Evolutionary conservation across 2,329 filamentous ascomycete genomes (phyloP).

Genomic region (Colletotrichum sp.): DNA sequence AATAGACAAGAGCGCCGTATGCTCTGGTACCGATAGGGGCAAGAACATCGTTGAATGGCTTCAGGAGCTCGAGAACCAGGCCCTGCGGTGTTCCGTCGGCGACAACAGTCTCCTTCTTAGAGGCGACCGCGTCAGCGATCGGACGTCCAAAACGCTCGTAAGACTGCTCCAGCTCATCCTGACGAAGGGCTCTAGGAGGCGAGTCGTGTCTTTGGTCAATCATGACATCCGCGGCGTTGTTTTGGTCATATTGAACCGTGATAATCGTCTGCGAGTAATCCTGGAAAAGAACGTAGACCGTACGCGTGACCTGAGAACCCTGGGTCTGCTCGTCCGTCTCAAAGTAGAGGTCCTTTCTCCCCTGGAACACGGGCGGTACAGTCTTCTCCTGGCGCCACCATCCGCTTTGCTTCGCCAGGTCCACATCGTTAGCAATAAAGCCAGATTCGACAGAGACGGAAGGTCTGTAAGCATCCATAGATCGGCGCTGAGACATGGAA

Average conservation of each 20-base stretch:
- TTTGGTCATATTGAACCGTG: slow-evolving; percentile 78
- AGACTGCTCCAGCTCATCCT: slow-evolving; percentile 90
- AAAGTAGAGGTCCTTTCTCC: slow-evolving; percentile 80
- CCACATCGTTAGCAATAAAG: slow-evolving; percentile 87
- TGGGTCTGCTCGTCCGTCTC: slow-evolving; percentile 83
- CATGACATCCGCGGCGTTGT: slow-evolving; percentile 73
- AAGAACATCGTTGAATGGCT: slow-evolving; percentile 75
- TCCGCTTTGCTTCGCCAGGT: slow-evolving; percentile 73
- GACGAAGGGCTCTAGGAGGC: slow-evolving; percentile 80
- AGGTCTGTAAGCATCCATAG: slow-evolving; percentile 77
- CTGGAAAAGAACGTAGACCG: slow-evolving; percentile 87
- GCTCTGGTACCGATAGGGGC: slow-evolving; percentile 85
- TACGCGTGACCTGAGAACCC: slow-evolving; percentile 75
- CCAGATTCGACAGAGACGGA: slow-evolving; percentile 78
- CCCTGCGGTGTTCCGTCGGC: slow-evolving; percentile 83
- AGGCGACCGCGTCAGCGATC: slow-evolving; percentile 72
- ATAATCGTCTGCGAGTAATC: slow-evolving; percentile 97
- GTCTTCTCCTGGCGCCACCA: slow-evolving; percentile 90
- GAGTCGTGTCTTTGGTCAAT: slow-evolving; percentile 87
- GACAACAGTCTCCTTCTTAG: slow-evolving; percentile 80
- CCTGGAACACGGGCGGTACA: slow-evolving; percentile 82
- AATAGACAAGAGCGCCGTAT: slow-evolving; percentile 91
- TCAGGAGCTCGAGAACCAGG: slow-evolving; percentile 80
- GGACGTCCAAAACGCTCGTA: slow-evolving; percentile 82
- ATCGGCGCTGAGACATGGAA: slow-evolving; percentile 54